Percentiles rank a stretch among this genome's conserved stretches.
These are phyloP conservation scores for Naganishia friedmannii DNA, from an alignment of 768 basidiomycete species.

Conservation along the genomic window DNA sequence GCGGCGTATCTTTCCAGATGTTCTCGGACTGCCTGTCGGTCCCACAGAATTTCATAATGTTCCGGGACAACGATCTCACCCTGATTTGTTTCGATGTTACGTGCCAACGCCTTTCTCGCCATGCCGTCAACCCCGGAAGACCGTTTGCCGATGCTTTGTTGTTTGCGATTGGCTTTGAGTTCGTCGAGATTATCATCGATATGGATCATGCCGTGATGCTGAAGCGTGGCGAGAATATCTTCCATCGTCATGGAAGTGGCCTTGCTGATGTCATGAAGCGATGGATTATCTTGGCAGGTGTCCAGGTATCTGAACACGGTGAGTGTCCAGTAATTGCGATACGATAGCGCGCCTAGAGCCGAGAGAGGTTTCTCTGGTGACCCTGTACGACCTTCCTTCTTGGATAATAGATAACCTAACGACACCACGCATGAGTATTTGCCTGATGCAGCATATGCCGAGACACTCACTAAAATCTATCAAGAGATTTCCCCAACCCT, in stretches of 20 bases:
- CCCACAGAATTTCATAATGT: constrained; percentile 73
- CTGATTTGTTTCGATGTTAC: constrained; percentile 46
- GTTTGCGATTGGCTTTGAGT: constrained; percentile 17
- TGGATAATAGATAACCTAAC: constrained; percentile 90
- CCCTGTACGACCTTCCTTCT: constrained; percentile 84
- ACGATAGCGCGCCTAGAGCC: constrained; percentile 85
- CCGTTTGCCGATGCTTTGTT: constrained; percentile 11
- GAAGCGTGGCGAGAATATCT: constrained; percentile 74
- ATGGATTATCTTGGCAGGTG: constrained; percentile 54
- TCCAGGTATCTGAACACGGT: constrained; percentile 76
- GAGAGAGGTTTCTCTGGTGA: constrained; percentile 97
- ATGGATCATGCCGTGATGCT: constrained; percentile 70
- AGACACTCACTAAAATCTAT: constrained; percentile 89
- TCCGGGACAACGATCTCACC: constrained; percentile 56
- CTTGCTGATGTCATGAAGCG: constrained; percentile 66
- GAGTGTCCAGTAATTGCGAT: constrained; percentile 90
- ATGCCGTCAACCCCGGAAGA: background rate
- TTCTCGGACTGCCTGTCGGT: constrained; percentile 63
- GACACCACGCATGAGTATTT: constrained; percentile 6
- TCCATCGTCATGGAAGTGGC: constrained; percentile 88
- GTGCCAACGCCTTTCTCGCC: constrained; percentile 38
- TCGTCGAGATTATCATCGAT: constrained; percentile 34
- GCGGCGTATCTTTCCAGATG: constrained; percentile 68
- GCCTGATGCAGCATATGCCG: background rate
- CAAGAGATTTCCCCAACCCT: constrained; percentile 93